A percentile compares a stretch with the other conserved stretches of the same genome.
Conservation (phyloP, 257 asterid genomes). For the Ehretia macrophylla region DNA sequence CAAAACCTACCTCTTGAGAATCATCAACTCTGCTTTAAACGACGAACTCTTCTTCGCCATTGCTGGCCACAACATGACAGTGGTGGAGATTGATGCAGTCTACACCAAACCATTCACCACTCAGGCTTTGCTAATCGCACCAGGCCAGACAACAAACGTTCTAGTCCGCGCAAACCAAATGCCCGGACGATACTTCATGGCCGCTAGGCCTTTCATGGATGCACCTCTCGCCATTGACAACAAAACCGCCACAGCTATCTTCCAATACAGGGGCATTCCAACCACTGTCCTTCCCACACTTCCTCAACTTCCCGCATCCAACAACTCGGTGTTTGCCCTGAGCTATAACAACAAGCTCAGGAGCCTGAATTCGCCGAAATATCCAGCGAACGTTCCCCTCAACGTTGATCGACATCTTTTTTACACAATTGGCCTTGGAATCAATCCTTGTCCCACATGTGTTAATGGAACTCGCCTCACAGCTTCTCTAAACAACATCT, state of each 20-base stretch:
- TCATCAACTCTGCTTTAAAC: slow-evolving; percentile 62
- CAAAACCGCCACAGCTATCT: slow-evolving; percentile 48
- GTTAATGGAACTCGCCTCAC: slow-evolving; percentile 37
- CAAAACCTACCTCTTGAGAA: slow-evolving; percentile 48
- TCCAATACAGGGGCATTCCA: slow-evolving; percentile 38
- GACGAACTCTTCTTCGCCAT: slow-evolving; percentile 63
- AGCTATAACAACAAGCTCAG: slow-evolving; percentile 29
- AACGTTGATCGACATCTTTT: slow-evolving; percentile 48
- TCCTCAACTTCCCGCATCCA: slow-evolving; percentile 35
- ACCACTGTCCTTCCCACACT: slow-evolving; percentile 29
- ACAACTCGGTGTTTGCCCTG: slow-evolving; percentile 39
- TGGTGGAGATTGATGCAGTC: slow-evolving; percentile 57
- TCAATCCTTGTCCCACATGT: slow-evolving; percentile 40
- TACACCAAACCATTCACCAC: slow-evolving; percentile 55
- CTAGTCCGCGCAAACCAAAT: slow-evolving; percentile 34
- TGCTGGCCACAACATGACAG: slow-evolving; percentile 47
- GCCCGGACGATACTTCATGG: slow-evolving; percentile 49
- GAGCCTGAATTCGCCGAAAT: slow-evolving; percentile 38
- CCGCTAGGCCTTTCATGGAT: slow-evolving; percentile 53
- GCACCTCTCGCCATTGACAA: slow-evolving; percentile 48
- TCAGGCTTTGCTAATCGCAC: slow-evolving; percentile 41
- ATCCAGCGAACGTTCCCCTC: slow-evolving; percentile 46
- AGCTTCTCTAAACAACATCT: slow-evolving; percentile 53
- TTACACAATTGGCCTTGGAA: slow-evolving; percentile 55
- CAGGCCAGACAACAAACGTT: slow-evolving; percentile 63